Base-by-base conservation (phyloP, 495 filamentous ascomycete species). In the Tuber umbilicatum region DNA sequence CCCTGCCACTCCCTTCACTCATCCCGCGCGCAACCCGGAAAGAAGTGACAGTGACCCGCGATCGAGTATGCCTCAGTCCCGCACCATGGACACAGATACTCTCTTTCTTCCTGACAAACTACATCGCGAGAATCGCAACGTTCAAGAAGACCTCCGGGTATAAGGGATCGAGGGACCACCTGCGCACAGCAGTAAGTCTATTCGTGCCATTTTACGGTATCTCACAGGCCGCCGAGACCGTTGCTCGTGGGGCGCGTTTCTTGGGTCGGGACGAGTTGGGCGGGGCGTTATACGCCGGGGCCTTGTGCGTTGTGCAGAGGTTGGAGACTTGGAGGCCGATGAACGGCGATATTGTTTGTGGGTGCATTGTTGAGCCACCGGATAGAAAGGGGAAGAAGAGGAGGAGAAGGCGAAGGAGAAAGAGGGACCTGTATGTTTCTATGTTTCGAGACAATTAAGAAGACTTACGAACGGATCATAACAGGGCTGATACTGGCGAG, bases 61-160 rank as follows among this genome's bases (percentile, higher is more conserved):
- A 41, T 0, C 31, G 40, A 5, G 43, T 73, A 43, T 81, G 80
- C 35, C 68, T 81, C 19, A 35, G 5, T 5, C 83, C 83, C 12
- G 78, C 83, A 35, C 74, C 78, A 55, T 84, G 83, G 84, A 80
- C 79, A 12, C 84, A 85, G 70, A 79, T 85, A 45, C 70, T 83
- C 2, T 69, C 74, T 14, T 86, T 86, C 74, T 84, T 84, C 72
- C 50, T 86, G 12, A 83, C 82, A n/a, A 86, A 86, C 73, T 86
- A 86, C 69, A 50, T 86, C 5, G 80, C 85, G 43, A 85, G 86
- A 73, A 84, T 83, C 55, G 84, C 84, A 14, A 86, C 85, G 10
- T 84, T 86, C 35, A 84, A 85, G 45, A 82, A 84, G 27, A 80
- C 81, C 19, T 84, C 85, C 9, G 85, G 84, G 17, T 84, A 86